Evolutionary conservation across 1,284 basidiomycete species (phyloP), one percentile per base, ranked within the genome.

Genomic region (Schizophyllum commune): DNA sequence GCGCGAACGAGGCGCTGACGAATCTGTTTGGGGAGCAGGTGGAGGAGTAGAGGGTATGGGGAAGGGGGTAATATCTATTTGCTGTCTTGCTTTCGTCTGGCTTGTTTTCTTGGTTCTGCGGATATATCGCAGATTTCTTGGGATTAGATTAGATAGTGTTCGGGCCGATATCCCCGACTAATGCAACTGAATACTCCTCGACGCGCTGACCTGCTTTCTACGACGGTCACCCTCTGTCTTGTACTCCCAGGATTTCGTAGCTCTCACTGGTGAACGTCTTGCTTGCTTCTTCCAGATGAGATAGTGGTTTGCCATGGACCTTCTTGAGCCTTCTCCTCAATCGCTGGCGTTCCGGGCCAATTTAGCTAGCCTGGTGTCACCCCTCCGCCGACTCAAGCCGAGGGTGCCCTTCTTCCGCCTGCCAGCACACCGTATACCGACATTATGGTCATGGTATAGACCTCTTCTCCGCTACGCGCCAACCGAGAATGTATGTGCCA

Each of bases 1-100:
- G 83, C 61, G 88, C 85, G 11, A 87, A 86, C 54, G 89, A 92
- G 69, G 79, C 84, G 34, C 76, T 95, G 62, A 90, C 90, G 52
- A 81, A 79, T 66, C 84, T 92, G 76, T 75, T 88, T 72, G 83
- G 82, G 2, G 85, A 87, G 65, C 78, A 78, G 62, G 63, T 13
- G 61, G 59, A 57, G 56, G 39, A 47, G 39, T 47, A 17, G 17
- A 7, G 34, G 34, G 13, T 39, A 13, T 6, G 13, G 34, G 34
- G 13, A 6, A 39, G 13, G 34, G 13, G 6, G 34, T 39, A 39
- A n/a, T 27, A 27, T 27, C 27, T 27, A 27, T 27, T 27, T 2
- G 27, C 5, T 27, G 27, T 27, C 27, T 27, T 27, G 27, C 27
- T 27, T 3, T 27, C 27, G 27, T 27, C 27, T 27, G 27, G 27